Evolutionary conservation across 331 rosid species (phyloP), one percentile per base, ranked within the genome.

Genomic region (Malus hybrid): DNA sequence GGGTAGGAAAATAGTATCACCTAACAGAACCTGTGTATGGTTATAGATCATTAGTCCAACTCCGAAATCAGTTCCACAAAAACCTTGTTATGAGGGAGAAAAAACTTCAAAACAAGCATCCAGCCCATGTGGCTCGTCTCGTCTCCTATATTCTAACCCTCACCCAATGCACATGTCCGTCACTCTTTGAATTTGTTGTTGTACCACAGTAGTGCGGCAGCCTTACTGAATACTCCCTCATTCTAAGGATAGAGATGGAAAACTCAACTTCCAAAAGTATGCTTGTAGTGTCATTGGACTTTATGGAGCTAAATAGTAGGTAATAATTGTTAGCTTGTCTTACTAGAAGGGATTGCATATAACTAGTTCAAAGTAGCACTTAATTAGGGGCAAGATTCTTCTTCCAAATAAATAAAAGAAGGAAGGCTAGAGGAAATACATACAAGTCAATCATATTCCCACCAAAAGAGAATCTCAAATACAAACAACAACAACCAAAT

Each of bases 371-470:
- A 77, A 68, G 60, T 13, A 50, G 72, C 80, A 80, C 82, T 58
- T 68, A 74, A 34, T 84, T 58, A 48, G 48, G 68, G 32, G 30
- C 77, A 83, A 78, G 86, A 79, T 84, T 80, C 79, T 80, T 64
- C 28, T 70, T 80, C 79, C 82, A 73, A 78, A 50, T 66, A 69
- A 77, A 79, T 16, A 55, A 75, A 72, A 60, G 57, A 39, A 39
- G 39, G 7, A 32, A 34, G 12, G n/a, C 20, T 16, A 19, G 39
- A 66, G 34, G 44, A 66, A 39, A 29, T 52, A 29, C 53, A 50
- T 16, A 52, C 57, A 52, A 52, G 81, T 71, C 80, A 82, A 74
- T 77, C 75, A 75, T 58, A 80, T 83, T 79, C 69, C 82, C 89
- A 76, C 73, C 77, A 72, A 79, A 72, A 80, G 75, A 66, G 79